Conservation (phyloP, 139 green algal species). For the Picocystis salinarum region DNA sequence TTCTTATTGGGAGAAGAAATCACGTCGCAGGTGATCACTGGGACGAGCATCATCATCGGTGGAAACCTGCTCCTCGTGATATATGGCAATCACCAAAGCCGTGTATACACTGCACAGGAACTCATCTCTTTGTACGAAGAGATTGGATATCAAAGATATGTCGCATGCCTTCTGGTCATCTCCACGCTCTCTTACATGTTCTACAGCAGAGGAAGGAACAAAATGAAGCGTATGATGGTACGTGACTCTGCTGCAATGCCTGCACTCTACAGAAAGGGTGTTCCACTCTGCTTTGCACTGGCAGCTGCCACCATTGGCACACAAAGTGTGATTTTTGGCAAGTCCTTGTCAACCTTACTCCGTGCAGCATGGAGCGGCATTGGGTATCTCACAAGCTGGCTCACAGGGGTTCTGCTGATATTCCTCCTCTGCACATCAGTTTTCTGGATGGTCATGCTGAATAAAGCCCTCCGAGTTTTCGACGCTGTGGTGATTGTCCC, state of each 20-base stretch:
- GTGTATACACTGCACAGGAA: too few species aligned
- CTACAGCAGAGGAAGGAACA: slow-evolving; percentile 2
- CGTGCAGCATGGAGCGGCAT: slow-evolving; percentile 38
- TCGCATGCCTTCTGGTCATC: slow-evolving; percentile 20
- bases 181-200: too few species aligned
- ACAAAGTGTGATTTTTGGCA: slow-evolving; percentile 65
- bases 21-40: slow-evolving; percentile 29
- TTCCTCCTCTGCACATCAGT: slow-evolving; percentile 39
- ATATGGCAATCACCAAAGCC: slow-evolving; percentile 73
- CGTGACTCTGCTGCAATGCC: slow-evolving; percentile 29
- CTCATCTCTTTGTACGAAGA: slow-evolving; percentile 40
- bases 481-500: slow-evolving; percentile 68
- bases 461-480: slow-evolving; percentile 58
- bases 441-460: too few species aligned
- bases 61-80: slow-evolving; percentile 63
- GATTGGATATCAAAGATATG: slow-evolving; percentile 32
- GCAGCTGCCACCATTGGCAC: slow-evolving; percentile 60
- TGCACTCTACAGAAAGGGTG: too few species aligned
- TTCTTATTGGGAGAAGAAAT: slow-evolving; percentile 58
- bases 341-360: slow-evolving; percentile 59
- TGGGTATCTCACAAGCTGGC: slow-evolving; percentile 48
- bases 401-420: slow-evolving; percentile 47
- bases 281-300: slow-evolving; percentile 53
- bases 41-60: slow-evolving; percentile 47
- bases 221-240: background rate